phyloP scores from a whole-genome alignment of 2,329 filamentous ascomycete species.

The Zasmidium citrigriseum region DNA sequence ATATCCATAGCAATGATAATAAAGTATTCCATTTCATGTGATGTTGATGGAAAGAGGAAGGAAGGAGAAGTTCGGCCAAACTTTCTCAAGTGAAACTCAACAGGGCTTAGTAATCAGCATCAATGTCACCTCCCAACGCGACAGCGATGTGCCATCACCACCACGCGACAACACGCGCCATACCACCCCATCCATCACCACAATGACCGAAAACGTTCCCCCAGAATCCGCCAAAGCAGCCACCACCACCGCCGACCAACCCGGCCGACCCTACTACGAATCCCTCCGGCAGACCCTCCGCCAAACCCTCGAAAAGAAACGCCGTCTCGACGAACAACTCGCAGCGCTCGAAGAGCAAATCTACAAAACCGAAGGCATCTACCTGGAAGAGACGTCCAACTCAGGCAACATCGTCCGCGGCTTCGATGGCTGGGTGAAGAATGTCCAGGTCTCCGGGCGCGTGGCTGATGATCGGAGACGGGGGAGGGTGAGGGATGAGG shows the following conservation, averaged over 20 bases:
- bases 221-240: slow-evolving; percentile 32
- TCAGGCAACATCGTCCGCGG: slow-evolving; percentile 95
- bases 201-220: slow-evolving; percentile 44
- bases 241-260: slow-evolving; percentile 43
- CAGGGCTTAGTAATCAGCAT: no score
- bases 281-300: slow-evolving; percentile 68
- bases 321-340: slow-evolving; percentile 56
- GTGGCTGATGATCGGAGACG: slow-evolving; percentile 66
- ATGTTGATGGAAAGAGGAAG: no score
- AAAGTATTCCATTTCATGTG: no score
- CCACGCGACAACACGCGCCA: neutral
- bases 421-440: slow-evolving; percentile 98
- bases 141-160: neutral
- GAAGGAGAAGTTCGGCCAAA: neutral
- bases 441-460: slow-evolving; percentile 52
- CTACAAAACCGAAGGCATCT: slow-evolving; percentile 77
- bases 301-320: slow-evolving; percentile 66
- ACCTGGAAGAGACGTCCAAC: slow-evolving; percentile 83
- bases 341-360: slow-evolving; percentile 73
- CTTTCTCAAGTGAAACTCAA: neutral
- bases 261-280: slow-evolving; percentile 65
- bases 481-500: slow-evolving; percentile 65
- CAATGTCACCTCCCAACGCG: neutral
- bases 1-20: no score
- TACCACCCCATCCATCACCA: neutral